Base-by-base conservation (phyloP, 2,329 filamentous ascomycete genomes). In the Alternaria conjuncta region DNA sequence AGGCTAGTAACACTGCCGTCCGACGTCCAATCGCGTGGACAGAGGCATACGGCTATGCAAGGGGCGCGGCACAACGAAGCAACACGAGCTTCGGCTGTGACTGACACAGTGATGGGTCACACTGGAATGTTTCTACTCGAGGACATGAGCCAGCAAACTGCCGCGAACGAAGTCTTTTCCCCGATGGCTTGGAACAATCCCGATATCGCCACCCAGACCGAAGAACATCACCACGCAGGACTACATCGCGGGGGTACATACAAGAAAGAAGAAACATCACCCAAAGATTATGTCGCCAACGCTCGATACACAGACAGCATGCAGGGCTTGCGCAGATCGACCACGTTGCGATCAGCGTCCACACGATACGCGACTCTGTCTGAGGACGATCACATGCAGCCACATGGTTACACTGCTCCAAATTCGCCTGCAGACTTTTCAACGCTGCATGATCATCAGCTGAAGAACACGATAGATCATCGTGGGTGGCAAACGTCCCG, bases 121-220 rank as follows among this genome's bases (percentile, higher is more conserved):
- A 82, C 81, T 3, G 82, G 83, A 6, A 84, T 84, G 82, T 74
- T 82, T 43, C 73, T 84, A 1, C 77, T 84, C 26, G 83, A 85
- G 66, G 83, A 84, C 60, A 72, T 78, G 13, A 82, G 82, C 8
- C 69, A 84, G 30, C 83, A 84, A 54, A 71, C 72, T 21, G 76
- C 78, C 59, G 65, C 71, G 18, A 67, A 70, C 5, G 77, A 80
- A 62, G 64, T 63, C 10, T 80, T 79, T 56, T 64, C 72, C 26
- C 79, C 79, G 21, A 71, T 79, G 23, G 68, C 59, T 13, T 81
- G 78, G 74, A 64, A 61, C 12, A 60, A 71, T 9, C 28, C 64
- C 47, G 57, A 61, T 20, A 51, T 46, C 13, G 26, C 51, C 6
- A 63, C 44, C 30, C 49, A 41, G 1, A 2, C 13, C 13, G 9